These are phyloP conservation scores for Acanthamoeba rhysodes DNA, from an alignment of 208 protist genomes.

Conservation along the genomic window DNA sequence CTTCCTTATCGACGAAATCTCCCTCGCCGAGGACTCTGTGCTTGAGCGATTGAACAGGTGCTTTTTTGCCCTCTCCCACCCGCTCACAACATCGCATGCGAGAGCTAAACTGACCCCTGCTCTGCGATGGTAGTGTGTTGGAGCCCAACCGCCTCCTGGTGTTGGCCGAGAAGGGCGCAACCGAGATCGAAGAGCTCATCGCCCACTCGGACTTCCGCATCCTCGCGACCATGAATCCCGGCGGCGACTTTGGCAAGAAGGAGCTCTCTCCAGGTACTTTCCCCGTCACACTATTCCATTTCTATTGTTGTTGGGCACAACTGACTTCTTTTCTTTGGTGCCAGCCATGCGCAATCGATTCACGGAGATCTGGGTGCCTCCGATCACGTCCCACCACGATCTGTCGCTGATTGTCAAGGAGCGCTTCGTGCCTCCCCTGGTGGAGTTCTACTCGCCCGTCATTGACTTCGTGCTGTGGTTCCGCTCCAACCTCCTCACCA, in stretches of 20 bases:
- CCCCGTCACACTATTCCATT: not conserved
- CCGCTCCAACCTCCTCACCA: slow-evolving; percentile 41
- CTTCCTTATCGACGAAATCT: slow-evolving; percentile 99
- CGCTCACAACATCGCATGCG: not conserved
- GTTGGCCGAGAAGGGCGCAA: slow-evolving; percentile 97
- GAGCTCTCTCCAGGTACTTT: slow-evolving; percentile 98
- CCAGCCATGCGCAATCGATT: slow-evolving; percentile 97
- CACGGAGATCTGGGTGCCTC: slow-evolving; percentile 99
- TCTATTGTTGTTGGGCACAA: too few species aligned
- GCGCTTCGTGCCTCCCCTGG: slow-evolving; percentile 86
- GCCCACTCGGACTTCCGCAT: slow-evolving; percentile 96
- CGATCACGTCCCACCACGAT: slow-evolving; percentile 94
- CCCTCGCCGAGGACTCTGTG: slow-evolving; percentile 99
- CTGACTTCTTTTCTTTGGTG: slow-evolving; percentile 80
- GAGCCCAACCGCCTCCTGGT: slow-evolving; percentile 97
- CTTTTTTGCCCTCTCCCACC: not conserved
- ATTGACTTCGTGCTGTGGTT: slow-evolving; percentile 89
- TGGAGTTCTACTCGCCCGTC: slow-evolving; percentile 81
- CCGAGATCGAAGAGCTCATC: slow-evolving; percentile 89
- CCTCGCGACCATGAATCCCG: slow-evolving; percentile 99
- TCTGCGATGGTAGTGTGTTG: slow-evolving; percentile 94
- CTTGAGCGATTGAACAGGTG: slow-evolving; percentile 99
- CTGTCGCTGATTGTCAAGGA: slow-evolving; percentile 95
- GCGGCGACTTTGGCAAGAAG: slow-evolving; percentile 99
- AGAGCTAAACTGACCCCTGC: not conserved